Evolutionary conservation across 192 early-diverging fungal genomes (phyloP).

Genomic region (Nowakowskiella sp.): DNA sequence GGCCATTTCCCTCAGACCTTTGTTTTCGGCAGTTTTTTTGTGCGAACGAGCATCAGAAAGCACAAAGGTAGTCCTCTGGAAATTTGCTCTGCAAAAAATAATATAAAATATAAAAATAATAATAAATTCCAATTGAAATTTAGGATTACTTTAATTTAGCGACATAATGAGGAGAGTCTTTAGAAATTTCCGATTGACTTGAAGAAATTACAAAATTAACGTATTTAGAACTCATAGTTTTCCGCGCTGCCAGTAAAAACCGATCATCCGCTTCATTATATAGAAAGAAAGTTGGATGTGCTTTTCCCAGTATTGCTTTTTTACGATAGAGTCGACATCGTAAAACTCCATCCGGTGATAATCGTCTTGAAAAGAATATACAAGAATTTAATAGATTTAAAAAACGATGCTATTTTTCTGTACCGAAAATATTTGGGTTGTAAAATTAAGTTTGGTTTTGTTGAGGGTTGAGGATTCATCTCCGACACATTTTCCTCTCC

Average conservation of each 20-base stretch:
- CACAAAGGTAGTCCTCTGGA: conserved; percentile 47
- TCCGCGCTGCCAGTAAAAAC: conserved; percentile 47
- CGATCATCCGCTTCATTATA: conserved; percentile 51
- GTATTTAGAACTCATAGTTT: conserved; percentile 42
- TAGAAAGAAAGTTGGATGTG: conserved; percentile 44
- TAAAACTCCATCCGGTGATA: conserved; percentile 32
- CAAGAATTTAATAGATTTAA: background rate
- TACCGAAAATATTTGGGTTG: conserved; percentile 1
- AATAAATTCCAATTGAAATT: background rate
- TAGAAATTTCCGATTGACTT: conserved; percentile 40
- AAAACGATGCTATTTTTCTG: background rate
- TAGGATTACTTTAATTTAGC: conserved; percentile 41
- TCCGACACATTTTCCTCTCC: background rate
- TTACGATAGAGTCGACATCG: conserved; percentile 48
- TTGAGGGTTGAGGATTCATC: background rate
- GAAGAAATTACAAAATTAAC: conserved; percentile 50
- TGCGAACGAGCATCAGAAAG: conserved; percentile 44
- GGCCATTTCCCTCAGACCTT: conserved; percentile 44
- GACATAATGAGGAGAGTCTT: conserved; percentile 50
- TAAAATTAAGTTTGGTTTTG: background rate
- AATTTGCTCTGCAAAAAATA: conserved; percentile 32
- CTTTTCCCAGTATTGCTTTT: conserved; percentile 42
- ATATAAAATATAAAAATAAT: background rate
- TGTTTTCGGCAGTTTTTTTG: conserved; percentile 29
- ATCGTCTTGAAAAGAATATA: conserved; percentile 14